Evolutionary conservation across 352 stramenopile genomes (phyloP).

Genomic region (Globisporangium splendens): DNA sequence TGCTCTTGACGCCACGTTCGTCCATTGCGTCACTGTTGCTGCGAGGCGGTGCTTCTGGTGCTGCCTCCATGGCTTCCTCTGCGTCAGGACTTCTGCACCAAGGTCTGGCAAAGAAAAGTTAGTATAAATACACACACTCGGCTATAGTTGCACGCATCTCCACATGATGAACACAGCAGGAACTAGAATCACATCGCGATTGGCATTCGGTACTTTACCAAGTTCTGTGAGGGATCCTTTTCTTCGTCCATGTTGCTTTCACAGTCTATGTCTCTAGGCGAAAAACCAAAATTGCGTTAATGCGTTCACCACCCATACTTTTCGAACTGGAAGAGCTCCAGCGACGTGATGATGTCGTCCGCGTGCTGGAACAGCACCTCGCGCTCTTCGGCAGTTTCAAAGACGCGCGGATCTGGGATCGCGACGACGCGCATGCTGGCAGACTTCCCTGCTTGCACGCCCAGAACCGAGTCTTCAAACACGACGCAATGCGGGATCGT

Average conservation of each 20-base stretch:
- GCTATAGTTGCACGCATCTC: not conserved
- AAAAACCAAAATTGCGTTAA: not conserved
- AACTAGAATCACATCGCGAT: not conserved
- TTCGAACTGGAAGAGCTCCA: slow-evolving; percentile 55
- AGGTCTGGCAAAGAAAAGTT: not conserved
- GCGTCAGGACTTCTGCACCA: not conserved
- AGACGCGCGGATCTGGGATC: slow-evolving; percentile 66
- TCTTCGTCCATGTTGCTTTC: not conserved
- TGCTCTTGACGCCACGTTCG: too few relatives aligned
- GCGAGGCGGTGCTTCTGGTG: not conserved
- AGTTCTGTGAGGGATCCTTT: too few relatives aligned
- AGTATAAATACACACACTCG: not conserved
- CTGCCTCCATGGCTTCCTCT: not conserved
- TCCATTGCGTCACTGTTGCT: not conserved
- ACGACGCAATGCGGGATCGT: slow-evolving; percentile 50
- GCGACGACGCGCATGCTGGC: slow-evolving; percentile 71
- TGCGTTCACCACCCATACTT: slow-evolving; percentile 41
- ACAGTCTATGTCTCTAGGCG: not conserved
- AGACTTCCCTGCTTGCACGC: slow-evolving; percentile 55
- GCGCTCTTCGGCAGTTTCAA: slow-evolving; percentile 41
- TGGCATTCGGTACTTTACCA: not conserved
- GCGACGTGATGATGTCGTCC: slow-evolving; percentile 57
- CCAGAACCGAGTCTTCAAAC: slow-evolving; percentile 76
- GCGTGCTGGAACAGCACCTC: slow-evolving; percentile 47
- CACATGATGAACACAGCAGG: not conserved